Evolutionary conservation across 257 asterid species (phyloP).

Genomic region (Capsicum rhomboideum): DNA sequence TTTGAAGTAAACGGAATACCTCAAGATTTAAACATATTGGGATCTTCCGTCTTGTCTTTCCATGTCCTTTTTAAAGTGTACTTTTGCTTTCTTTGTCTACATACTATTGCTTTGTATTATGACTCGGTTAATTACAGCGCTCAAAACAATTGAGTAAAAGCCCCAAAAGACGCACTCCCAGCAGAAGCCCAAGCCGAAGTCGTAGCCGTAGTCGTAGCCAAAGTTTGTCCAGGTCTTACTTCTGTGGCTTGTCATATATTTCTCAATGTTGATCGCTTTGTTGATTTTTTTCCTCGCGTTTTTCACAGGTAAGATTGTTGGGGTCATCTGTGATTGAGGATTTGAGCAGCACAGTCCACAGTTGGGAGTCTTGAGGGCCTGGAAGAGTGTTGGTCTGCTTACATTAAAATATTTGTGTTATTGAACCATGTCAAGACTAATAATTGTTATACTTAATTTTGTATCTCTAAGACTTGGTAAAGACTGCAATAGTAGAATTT

Average conservation of each 20-base stretch:
- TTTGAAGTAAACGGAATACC: not conserved
- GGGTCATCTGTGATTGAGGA: not conserved
- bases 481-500: not conserved
- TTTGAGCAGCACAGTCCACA: not conserved
- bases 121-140: conserved; percentile 25
- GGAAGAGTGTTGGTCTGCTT: not conserved
- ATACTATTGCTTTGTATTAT: conserved; percentile 3
- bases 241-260: not conserved
- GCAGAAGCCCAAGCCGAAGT: conserved; percentile 67
- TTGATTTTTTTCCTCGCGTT: not conserved
- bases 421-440: not conserved
- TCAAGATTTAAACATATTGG: not conserved
- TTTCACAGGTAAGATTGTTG: conserved; percentile 22
- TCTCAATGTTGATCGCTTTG: not conserved
- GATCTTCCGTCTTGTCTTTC: not conserved
- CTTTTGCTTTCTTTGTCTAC: not conserved
- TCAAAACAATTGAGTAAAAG: conserved; percentile 57
- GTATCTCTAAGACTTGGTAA: not conserved
- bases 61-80: not conserved
- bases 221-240: conserved; percentile 54
- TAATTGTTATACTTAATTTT: not conserved
- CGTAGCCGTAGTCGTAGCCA: conserved; percentile 48
- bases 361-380: not conserved
- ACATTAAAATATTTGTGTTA: not conserved
- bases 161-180: conserved; percentile 45